Percentiles rank a stretch among this genome's conserved stretches.
These are phyloP conservation scores for Neocucurbitaria cava DNA, from an alignment of 2,329 filamentous ascomycete genomes.

Conservation along the genomic window DNA sequence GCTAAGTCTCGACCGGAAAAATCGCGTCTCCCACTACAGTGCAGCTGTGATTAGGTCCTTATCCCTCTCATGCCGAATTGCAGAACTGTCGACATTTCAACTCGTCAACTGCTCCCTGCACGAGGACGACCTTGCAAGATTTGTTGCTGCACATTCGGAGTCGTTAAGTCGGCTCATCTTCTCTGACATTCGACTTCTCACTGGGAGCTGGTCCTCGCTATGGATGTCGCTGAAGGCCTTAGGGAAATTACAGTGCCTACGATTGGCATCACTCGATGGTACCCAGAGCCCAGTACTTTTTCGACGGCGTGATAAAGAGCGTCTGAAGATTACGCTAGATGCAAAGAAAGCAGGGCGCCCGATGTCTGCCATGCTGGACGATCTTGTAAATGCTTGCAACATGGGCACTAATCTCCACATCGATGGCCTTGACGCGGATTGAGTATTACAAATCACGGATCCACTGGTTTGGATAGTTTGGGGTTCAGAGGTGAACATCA, in stretches of 20 bases:
- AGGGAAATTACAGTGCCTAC: conserved; percentile 6
- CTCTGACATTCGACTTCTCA: conserved; percentile 15
- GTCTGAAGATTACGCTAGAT: conserved; percentile 11
- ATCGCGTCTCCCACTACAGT: conserved; percentile 14
- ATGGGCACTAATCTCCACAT: not conserved
- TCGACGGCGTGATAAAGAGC: conserved; percentile 1
- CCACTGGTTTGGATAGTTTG: not conserved
- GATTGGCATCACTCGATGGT: conserved; percentile 12
- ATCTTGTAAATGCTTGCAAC: conserved; percentile 6
- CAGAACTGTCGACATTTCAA: conserved; percentile 18
- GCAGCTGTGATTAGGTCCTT: conserved; percentile 26
- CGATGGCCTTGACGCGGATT: not conserved
- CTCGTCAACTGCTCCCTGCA: conserved; percentile 24
- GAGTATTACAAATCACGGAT: not conserved
- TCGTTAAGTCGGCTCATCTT: conserved; percentile 21
- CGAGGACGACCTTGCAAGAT: conserved; percentile 18
- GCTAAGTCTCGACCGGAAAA: conserved; percentile 26
- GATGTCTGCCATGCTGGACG: conserved; percentile 16
- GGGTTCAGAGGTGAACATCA: not conserved
- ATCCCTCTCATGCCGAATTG: conserved; percentile 14
- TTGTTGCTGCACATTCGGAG: conserved; percentile 20
- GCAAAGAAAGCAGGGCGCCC: not conserved
- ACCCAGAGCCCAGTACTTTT: not conserved
- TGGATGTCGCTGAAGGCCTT: conserved; percentile 12
- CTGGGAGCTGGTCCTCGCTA: conserved; percentile 24